Percentiles rank a stretch among this genome's conserved stretches.
These are phyloP conservation scores for Diutina sp. DNA, from an alignment of 1,139 yeast genomes.

Conservation along the genomic window DNA sequence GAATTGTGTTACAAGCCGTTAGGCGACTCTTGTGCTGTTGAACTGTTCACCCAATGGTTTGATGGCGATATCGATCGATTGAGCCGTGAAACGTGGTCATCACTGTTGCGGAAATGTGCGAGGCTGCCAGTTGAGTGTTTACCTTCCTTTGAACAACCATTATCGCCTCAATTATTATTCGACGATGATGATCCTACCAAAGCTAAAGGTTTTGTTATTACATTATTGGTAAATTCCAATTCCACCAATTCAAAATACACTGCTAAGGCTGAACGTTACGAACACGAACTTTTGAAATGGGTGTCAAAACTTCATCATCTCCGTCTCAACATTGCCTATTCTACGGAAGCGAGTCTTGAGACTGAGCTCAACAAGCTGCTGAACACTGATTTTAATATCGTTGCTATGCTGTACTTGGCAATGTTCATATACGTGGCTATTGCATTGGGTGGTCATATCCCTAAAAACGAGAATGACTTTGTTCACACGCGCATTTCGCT, in stretches of 20 bases:
- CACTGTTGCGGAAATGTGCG: conserved; percentile 45
- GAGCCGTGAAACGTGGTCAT: conserved; percentile 40
- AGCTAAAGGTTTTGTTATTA: conserved; percentile 63
- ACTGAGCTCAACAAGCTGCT: conserved; percentile 75
- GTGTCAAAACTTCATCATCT: conserved; percentile 30
- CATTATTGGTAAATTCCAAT: conserved; percentile 48
- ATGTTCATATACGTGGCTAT: conserved; percentile 64
- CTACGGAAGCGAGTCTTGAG: conserved; percentile 72
- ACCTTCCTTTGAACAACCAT: conserved; percentile 85
- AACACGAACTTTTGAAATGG: conserved; percentile 43
- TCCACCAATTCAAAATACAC: conserved; percentile 23
- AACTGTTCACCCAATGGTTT: conserved; percentile 84
- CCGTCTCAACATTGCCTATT: conserved; percentile 57
- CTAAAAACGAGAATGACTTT: conserved; percentile 18
- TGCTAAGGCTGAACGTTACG: conserved; percentile 48
- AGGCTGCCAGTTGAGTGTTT: conserved; percentile 79
- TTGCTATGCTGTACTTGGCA: conserved; percentile 62
- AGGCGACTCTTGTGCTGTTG: conserved; percentile 74
- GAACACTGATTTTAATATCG: conserved; percentile 63
- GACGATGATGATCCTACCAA: conserved; percentile 36
- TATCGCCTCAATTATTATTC: conserved; percentile 59
- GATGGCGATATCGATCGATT: conserved; percentile 47
- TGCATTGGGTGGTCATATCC: conserved; percentile 55
- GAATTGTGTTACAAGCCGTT: conserved; percentile 65
- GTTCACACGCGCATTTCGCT: conserved; percentile 57